Percentiles rank a stretch among this genome's conserved stretches.
Evolutionary conservation across 2,329 filamentous ascomycete species (phyloP).

Genomic region (Alternaria rosae): DNA sequence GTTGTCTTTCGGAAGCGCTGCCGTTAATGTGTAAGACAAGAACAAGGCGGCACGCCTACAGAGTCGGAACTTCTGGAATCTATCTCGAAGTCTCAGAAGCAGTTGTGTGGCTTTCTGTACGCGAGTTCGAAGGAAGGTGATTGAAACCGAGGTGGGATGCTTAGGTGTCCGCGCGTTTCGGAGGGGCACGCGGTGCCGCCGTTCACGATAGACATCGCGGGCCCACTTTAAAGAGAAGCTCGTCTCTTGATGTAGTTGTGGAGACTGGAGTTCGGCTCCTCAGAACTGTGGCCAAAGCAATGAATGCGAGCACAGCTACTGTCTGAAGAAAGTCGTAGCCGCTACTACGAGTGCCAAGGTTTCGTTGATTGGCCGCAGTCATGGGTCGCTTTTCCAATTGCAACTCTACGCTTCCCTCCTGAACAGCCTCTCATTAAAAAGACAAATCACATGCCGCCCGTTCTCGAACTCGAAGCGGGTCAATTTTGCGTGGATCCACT

Average conservation of each 20-base stretch:
- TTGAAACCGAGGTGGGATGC: background rate
- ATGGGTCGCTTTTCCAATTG: background rate
- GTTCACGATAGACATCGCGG: constrained; percentile 1
- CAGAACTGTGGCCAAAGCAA: constrained; percentile 4
- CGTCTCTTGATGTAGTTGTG: background rate
- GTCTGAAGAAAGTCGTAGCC: background rate
- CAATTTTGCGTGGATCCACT: constrained; percentile 3
- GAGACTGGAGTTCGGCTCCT: constrained; percentile 1
- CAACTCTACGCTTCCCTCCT: constrained; percentile 1
- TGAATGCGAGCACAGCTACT: background rate
- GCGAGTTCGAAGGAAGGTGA: constrained; percentile 9
- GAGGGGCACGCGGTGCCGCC: constrained; percentile 8
- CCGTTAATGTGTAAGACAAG: constrained; percentile 23
- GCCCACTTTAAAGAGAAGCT: constrained; percentile 8
- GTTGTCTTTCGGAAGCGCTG: constrained; percentile 25
- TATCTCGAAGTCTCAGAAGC: constrained; percentile 17
- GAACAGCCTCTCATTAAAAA: constrained; percentile 2
- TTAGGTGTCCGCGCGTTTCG: constrained; percentile 14
- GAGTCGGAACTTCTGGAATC: constrained; percentile 25
- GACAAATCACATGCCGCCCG: background rate
- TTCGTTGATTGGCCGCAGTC: background rate
- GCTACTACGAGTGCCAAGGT: constrained; percentile 7
- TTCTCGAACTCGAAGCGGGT: constrained; percentile 1
- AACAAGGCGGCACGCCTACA: constrained; percentile 19
- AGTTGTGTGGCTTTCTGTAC: constrained; percentile 1